A percentile compares a stretch with the other conserved stretches of the same genome.
Conservation (phyloP, 148 eudicot genomes). For the Rhododendron simsii region DNA sequence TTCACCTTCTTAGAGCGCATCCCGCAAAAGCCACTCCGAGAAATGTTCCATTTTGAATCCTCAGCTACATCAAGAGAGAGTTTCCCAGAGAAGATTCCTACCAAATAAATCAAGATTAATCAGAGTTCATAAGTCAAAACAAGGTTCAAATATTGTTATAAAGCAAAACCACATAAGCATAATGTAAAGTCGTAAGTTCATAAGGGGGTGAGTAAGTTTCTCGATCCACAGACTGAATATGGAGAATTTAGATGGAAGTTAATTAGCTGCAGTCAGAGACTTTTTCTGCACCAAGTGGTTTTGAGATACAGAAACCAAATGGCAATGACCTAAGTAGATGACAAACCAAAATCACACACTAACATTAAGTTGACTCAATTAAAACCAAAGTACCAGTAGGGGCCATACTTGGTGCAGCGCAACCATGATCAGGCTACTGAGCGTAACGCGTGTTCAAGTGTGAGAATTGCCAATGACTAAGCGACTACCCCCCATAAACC, state of each 20-base stretch:
- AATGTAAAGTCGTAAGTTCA: neutral
- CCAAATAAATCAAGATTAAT: constrained; percentile 3
- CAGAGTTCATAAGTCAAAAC: neutral
- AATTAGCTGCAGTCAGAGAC: neutral
- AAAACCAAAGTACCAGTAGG: neutral
- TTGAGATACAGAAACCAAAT: neutral
- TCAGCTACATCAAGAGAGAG: constrained; percentile 78
- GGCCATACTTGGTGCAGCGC: neutral
- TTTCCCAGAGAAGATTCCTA: constrained; percentile 84
- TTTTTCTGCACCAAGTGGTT: neutral
- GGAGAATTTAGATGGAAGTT: neutral
- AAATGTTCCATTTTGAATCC: constrained; percentile 77
- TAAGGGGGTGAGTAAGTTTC: neutral
- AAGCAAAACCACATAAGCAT: neutral
- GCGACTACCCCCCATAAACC: neutral
- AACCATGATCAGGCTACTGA: neutral
- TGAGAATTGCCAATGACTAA: neutral
- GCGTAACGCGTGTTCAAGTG: neutral
- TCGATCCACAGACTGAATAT: neutral
- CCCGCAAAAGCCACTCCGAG: constrained; percentile 94
- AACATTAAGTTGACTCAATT: neutral
- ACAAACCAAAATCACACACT: neutral
- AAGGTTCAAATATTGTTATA: neutral
- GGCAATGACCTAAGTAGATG: neutral
- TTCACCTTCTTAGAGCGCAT: constrained; percentile 98